Conservation (phyloP, 257 asterid genomes). For the Fraxinus cuspidata region DNA sequence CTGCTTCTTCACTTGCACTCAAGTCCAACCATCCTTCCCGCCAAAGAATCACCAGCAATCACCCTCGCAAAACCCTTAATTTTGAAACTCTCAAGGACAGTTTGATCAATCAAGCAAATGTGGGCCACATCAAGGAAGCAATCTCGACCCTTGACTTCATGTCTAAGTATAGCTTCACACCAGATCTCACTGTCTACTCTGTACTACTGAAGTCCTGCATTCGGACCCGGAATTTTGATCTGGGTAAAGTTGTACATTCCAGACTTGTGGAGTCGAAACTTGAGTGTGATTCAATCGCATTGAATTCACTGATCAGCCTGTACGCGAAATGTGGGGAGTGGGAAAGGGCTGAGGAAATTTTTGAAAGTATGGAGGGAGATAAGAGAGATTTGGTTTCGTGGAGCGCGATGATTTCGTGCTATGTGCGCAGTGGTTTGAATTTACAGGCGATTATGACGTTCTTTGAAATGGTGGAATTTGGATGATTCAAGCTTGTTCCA, state of each 20-base stretch:
- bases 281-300: constrained; percentile 56
- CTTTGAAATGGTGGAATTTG: constrained; percentile 62
- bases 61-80: constrained; percentile 26
- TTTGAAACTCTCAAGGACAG: constrained; percentile 61
- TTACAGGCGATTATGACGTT: constrained; percentile 55
- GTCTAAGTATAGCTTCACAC: constrained; percentile 50
- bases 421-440: constrained; percentile 50
- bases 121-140: constrained; percentile 65
- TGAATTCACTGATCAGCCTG: constrained; percentile 79
- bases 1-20: constrained; percentile 37
- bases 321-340: constrained; percentile 76
- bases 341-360: constrained; percentile 59
- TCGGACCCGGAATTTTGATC: constrained; percentile 59
- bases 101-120: constrained; percentile 59
- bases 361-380: constrained; percentile 54
- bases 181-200: constrained; percentile 76
- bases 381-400: constrained; percentile 76
- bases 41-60: constrained; percentile 32
- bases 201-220: constrained; percentile 91
- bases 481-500: constrained; percentile 77
- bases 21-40: constrained; percentile 34
- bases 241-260: constrained; percentile 62
- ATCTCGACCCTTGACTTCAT: constrained; percentile 72
- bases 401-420: constrained; percentile 93
- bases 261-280: constrained; percentile 46